Conservation (phyloP, 148 eudicot genomes). For the Spergularia bocconei region DNA sequence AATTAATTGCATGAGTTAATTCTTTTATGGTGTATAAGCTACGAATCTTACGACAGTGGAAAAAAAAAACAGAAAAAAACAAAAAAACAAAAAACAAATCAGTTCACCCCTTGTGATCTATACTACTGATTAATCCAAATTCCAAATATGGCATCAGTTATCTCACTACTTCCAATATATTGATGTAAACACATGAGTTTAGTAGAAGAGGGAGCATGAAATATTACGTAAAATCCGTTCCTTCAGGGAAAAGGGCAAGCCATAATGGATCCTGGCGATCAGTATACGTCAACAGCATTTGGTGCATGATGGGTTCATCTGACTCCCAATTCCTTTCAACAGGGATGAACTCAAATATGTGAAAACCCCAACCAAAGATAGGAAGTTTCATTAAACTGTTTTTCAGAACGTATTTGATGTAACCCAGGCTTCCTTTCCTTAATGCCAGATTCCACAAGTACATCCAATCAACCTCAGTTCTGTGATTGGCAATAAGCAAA, state of each 20-base stretch:
- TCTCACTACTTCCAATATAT: not conserved
- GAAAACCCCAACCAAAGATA: slow-evolving; percentile 77
- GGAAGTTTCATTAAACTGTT: slow-evolving; percentile 80
- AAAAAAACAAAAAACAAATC: no score
- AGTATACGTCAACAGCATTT: slow-evolving; percentile 51
- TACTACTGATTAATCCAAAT: not conserved
- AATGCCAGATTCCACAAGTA: slow-evolving; percentile 79
- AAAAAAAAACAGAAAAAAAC: not conserved
- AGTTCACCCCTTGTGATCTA: not conserved
- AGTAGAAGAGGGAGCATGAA: slow-evolving; percentile 16
- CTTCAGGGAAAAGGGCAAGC: slow-evolving; percentile 81
- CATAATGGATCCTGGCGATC: slow-evolving; percentile 52
- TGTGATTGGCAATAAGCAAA: slow-evolving; percentile 69
- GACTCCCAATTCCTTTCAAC: slow-evolving; percentile 76
- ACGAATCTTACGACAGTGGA: not conserved
- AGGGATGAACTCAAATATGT: slow-evolving; percentile 75
- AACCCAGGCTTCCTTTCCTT: slow-evolving; percentile 61
- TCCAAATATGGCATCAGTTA: not conserved
- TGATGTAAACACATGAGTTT: slow-evolving; percentile 10
- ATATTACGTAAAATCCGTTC: slow-evolving; percentile 78
- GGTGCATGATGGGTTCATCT: slow-evolving; percentile 63
- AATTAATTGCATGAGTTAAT: not conserved
- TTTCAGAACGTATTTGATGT: slow-evolving; percentile 71
- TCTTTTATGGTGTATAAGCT: not conserved
- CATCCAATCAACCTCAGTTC: slow-evolving; percentile 96